Evolutionary conservation across 306 rosid species (phyloP).

Genomic region (Quercus mongolica): DNA sequence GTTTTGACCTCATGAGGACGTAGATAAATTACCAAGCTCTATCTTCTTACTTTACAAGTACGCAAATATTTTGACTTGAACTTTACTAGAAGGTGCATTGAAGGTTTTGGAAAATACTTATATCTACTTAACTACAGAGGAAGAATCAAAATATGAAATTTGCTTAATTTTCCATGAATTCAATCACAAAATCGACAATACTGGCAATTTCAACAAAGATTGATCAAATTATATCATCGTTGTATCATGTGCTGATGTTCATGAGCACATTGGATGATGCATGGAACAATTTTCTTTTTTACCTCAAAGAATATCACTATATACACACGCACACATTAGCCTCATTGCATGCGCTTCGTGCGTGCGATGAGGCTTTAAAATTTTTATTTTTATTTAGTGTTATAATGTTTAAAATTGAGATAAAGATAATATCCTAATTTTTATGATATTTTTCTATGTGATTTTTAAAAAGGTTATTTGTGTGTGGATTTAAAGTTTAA

Average conservation of each 20-base stretch:
- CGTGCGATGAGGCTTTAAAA: too few relatives aligned
- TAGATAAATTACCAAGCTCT: slow-evolving; percentile 11
- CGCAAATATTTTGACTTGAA: slow-evolving; percentile 3
- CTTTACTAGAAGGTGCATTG: slow-evolving; percentile 22
- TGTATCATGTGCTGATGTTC: neutral
- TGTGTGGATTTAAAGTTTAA: too few relatives aligned
- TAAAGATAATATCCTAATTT: too few relatives aligned
- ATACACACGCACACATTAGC: too few relatives aligned
- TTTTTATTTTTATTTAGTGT: too few relatives aligned
- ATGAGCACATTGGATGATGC: slow-evolving; percentile 14
- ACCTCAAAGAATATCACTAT: too few relatives aligned
- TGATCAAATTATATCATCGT: slow-evolving; percentile 14
- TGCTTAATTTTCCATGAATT: neutral
- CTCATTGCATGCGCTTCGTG: rapidly evolving
- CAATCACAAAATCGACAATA: neutral
- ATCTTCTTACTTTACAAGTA: slow-evolving; percentile 23
- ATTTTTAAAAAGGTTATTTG: too few relatives aligned
- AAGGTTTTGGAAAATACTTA: slow-evolving; percentile 20
- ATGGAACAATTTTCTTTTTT: slow-evolving; percentile 23
- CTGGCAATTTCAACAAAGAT: slow-evolving; percentile 17
- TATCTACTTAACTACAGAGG: neutral
- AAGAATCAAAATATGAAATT: neutral
- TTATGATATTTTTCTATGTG: too few relatives aligned
- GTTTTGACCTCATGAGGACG: slow-evolving; percentile 35
- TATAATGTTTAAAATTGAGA: too few relatives aligned